Evolutionary conservation across 2,329 filamentous ascomycete species (phyloP).

Genomic region (Neopestalotiopsis sp.): DNA sequence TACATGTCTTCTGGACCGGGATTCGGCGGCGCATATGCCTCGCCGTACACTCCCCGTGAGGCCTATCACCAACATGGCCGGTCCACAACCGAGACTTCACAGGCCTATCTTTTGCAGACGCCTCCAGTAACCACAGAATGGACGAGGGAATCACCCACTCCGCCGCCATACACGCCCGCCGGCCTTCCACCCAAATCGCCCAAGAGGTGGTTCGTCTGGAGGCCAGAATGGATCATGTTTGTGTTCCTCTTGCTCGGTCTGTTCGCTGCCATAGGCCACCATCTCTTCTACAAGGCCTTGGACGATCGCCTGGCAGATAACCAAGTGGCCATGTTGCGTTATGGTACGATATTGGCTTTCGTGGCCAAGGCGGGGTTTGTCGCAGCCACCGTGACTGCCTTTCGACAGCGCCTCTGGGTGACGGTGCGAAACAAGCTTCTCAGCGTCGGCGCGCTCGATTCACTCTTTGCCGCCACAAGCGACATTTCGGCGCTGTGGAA

Average conservation of each 20-base stretch:
- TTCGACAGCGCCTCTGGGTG: constrained; percentile 37
- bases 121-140: constrained; percentile 23
- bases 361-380: constrained; percentile 43
- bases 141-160: constrained; percentile 25
- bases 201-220: constrained; percentile 40
- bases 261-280: constrained; percentile 41
- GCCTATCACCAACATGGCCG: constrained; percentile 22
- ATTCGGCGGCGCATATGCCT: constrained; percentile 21
- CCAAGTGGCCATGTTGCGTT: constrained; percentile 43
- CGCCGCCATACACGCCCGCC: constrained; percentile 24
- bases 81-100: constrained; percentile 20
- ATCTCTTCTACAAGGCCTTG: constrained; percentile 41
- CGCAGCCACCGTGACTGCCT: constrained; percentile 39
- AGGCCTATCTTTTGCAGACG: constrained; percentile 22
- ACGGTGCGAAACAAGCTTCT: constrained; percentile 36
- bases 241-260: constrained; percentile 42
- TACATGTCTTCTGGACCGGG: constrained; percentile 20
- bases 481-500: constrained; percentile 36
- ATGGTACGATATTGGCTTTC: constrained; percentile 44
- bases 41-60: constrained; percentile 16
- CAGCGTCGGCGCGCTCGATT: constrained; percentile 36
- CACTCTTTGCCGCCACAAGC: constrained; percentile 38
- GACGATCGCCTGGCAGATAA: constrained; percentile 37
- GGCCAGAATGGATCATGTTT: constrained; percentile 41
- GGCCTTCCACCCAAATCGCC: constrained; percentile 1